Evolutionary conservation across 306 rosid species (phyloP).

Genomic region (Fagus sylvatica): DNA sequence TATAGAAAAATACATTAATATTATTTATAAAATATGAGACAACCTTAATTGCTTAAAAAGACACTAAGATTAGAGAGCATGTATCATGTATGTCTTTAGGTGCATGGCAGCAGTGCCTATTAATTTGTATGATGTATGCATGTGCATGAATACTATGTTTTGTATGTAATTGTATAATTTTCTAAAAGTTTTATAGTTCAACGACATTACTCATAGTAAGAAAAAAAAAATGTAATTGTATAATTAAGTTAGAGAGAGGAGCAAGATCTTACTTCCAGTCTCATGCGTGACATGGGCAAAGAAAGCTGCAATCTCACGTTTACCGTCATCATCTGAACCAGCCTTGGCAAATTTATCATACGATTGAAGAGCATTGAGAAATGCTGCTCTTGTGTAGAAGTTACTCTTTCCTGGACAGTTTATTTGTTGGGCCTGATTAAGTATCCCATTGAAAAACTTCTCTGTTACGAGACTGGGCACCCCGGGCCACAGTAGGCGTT

Average conservation of each 20-base stretch:
- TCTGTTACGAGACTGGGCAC: conserved; percentile 34
- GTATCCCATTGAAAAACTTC: conserved; percentile 35
- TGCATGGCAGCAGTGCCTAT: too few relatives aligned
- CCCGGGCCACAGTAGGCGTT: conserved; percentile 42
- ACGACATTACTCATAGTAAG: too few relatives aligned
- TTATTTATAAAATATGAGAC: too few relatives aligned
- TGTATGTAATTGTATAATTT: too few relatives aligned
- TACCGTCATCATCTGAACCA: conserved; percentile 21
- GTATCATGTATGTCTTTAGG: too few relatives aligned
- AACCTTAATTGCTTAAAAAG: too few relatives aligned
- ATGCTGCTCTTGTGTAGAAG: conserved; percentile 34
- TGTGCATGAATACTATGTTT: too few relatives aligned
- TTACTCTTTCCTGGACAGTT: conserved; percentile 22
- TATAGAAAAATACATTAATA: too few relatives aligned
- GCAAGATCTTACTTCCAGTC: conserved; percentile 26
- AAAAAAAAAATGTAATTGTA: too few relatives aligned
- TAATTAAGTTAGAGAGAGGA: neutral
- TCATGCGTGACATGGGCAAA: conserved; percentile 39
- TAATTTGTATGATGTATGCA: too few relatives aligned
- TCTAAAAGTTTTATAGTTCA: too few relatives aligned
- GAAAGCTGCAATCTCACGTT: conserved; percentile 40
- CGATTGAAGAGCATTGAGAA: conserved; percentile 20
- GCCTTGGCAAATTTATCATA: conserved; percentile 7
- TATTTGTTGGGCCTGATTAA: conserved; percentile 4
- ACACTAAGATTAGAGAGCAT: too few relatives aligned